Conservation (phyloP, 768 basidiomycete species). For the Suillus cothurnatus region DNA sequence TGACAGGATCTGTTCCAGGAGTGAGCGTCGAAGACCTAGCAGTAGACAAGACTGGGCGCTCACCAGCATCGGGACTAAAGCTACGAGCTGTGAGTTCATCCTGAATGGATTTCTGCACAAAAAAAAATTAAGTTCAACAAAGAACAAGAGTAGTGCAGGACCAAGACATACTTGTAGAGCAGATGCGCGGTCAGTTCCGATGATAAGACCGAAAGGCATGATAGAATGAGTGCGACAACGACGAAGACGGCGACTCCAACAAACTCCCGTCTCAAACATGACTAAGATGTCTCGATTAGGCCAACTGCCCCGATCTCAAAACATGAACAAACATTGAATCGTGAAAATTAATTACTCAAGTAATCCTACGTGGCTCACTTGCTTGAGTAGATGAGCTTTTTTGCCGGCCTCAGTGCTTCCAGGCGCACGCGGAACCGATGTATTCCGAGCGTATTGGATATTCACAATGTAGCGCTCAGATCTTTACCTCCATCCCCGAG, state of each 20-base stretch:
- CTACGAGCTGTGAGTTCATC: slow-evolving; percentile 77
- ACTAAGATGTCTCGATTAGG: not conserved
- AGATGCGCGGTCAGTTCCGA: slow-evolving; percentile 76
- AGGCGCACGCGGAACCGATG: not conserved
- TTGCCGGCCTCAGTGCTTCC: not conserved
- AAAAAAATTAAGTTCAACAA: slow-evolving; percentile 16
- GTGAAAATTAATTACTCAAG: too few relatives aligned
- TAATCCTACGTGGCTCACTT: not conserved
- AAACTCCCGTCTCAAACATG: slow-evolving; percentile 4
- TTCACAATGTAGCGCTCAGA: not conserved
- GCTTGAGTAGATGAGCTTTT: not conserved
- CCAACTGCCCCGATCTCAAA: not conserved
- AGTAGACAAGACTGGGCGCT: slow-evolving; percentile 29
- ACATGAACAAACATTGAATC: not conserved
- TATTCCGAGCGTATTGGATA: not conserved
- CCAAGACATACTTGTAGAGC: slow-evolving; percentile 60
- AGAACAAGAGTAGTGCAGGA: not conserved
- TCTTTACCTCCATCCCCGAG: not conserved
- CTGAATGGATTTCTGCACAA: slow-evolving; percentile 69
- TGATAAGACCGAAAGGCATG: slow-evolving; percentile 78
- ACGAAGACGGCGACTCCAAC: slow-evolving; percentile 25
- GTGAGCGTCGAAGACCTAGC: slow-evolving; percentile 17
- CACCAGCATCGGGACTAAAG: slow-evolving; percentile 77
- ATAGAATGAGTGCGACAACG: slow-evolving; percentile 21
- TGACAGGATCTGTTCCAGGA: slow-evolving; percentile 66